phyloP scores from a whole-genome alignment of 495 filamentous ascomycete genomes.

The Neurospora sp. region DNA sequence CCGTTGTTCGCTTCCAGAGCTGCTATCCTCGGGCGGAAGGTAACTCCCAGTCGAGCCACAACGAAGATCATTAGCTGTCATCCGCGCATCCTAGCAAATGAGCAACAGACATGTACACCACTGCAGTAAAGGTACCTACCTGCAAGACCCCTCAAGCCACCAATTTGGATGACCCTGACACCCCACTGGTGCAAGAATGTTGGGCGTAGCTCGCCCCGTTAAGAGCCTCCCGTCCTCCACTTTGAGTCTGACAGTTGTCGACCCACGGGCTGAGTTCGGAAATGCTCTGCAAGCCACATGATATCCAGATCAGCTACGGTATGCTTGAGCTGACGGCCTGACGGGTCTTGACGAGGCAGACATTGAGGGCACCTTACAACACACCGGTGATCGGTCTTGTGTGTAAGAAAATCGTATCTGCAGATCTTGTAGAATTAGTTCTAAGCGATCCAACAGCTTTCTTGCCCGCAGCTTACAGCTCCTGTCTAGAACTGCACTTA shows the following conservation, averaged over 20 bases:
- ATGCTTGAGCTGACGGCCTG: background rate
- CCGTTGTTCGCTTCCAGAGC: too few relatives aligned
- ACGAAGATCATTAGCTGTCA: too few relatives aligned
- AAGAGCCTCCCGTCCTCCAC: background rate
- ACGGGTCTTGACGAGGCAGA: background rate
- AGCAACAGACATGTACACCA: too few relatives aligned
- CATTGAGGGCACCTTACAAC: background rate
- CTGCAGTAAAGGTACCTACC: background rate
- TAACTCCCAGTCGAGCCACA: too few relatives aligned
- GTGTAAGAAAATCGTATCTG: background rate
- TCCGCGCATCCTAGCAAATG: too few relatives aligned
- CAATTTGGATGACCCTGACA: background rate
- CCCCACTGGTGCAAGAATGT: background rate
- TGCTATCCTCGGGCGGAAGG: too few relatives aligned
- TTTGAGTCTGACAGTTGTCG: background rate
- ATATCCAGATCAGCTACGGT: background rate
- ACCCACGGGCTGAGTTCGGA: background rate
- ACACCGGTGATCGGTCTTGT: background rate
- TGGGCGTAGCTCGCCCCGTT: background rate
- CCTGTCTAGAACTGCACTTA: background rate
- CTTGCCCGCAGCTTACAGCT: background rate
- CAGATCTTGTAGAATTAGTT: background rate
- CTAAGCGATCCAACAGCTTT: background rate
- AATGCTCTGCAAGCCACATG: background rate
- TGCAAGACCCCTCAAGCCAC: background rate